Conservation (phyloP, 495 filamentous ascomycete species). For the Trichoderma asperelloides region DNA sequence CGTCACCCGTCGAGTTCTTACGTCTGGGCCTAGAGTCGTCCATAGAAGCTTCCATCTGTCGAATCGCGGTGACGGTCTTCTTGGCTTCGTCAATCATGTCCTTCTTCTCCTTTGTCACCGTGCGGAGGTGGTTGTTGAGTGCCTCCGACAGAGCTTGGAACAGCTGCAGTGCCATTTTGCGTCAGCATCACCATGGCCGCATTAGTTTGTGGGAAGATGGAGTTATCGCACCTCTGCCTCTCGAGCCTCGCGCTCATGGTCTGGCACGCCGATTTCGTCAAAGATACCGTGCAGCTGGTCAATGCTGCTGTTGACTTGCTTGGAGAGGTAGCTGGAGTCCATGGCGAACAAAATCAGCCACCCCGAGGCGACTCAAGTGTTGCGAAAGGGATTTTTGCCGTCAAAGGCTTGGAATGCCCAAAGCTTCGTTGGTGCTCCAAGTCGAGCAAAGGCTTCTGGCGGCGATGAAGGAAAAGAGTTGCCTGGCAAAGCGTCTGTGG, state of each 20-base stretch:
- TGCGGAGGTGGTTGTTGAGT: slow-evolving; percentile 70
- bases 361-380: not conserved
- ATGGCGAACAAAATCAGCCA: slow-evolving; percentile 33
- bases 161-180: slow-evolving; percentile 48
- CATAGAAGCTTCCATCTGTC: slow-evolving; percentile 87
- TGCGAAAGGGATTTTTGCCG: not conserved
- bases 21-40: slow-evolving; percentile 60
- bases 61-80: slow-evolving; percentile 70
- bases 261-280: slow-evolving; percentile 88
- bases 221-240: slow-evolving; percentile 65
- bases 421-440: not conserved
- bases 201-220: not conserved
- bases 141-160: slow-evolving; percentile 83
- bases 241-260: slow-evolving; percentile 78
- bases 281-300: slow-evolving; percentile 85
- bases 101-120: slow-evolving; percentile 78
- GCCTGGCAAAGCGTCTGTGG: not conserved
- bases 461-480: not conserved
- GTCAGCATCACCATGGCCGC: not conserved
- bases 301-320: slow-evolving; percentile 89
- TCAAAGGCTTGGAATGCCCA: not conserved
- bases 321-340: slow-evolving; percentile 86
- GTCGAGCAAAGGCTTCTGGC: not conserved
- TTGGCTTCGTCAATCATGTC: slow-evolving; percentile 80
- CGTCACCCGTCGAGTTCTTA: slow-evolving; percentile 46